Percentiles rank a stretch among this genome's conserved stretches.
Evolutionary conservation across 768 basidiomycete genomes (phyloP).

Genomic region (Pulveroboletus sp.): DNA sequence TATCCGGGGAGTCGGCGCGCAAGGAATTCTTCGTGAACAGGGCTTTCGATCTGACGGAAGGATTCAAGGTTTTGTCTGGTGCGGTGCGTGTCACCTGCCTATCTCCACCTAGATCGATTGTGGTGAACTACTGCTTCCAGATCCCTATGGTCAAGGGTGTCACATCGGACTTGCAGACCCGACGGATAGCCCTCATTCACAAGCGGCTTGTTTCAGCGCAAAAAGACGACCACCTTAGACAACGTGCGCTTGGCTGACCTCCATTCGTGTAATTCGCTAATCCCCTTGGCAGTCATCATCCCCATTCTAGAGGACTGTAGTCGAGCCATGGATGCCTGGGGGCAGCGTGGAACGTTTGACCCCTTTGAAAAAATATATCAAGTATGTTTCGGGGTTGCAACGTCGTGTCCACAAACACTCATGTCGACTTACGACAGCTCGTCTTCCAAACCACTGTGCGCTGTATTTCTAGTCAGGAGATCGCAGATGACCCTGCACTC

Average conservation of each 20-base stretch:
- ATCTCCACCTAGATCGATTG: constrained; percentile 13
- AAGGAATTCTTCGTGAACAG: constrained; percentile 66
- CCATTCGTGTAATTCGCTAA: constrained; percentile 4
- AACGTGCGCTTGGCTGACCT: constrained; percentile 40
- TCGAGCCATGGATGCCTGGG: constrained; percentile 60
- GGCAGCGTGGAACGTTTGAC: constrained; percentile 57
- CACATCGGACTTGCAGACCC: constrained; percentile 62
- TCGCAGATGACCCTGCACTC: constrained; percentile 57
- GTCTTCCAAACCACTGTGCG: constrained; percentile 72
- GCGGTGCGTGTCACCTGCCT: constrained; percentile 46
- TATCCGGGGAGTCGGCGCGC: constrained; percentile 69
- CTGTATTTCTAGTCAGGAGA: constrained; percentile 60
- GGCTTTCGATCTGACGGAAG: constrained; percentile 71
- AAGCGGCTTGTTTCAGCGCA: constrained; percentile 65
- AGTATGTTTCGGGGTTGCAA: constrained; percentile 33
- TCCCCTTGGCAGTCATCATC: constrained; percentile 51
- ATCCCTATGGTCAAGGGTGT: constrained; percentile 74
- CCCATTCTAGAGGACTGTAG: constrained; percentile 61
- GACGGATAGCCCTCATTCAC: constrained; percentile 60
- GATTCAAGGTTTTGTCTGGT: constrained; percentile 74
- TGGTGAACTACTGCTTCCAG: constrained; percentile 32
- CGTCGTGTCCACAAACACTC: background rate
- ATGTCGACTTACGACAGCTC: constrained; percentile 36
- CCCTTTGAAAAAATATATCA: constrained; percentile 70
- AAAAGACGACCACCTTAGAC: constrained; percentile 53